phyloP scores from a whole-genome alignment of 441 rosid genomes.

The Iberis amara region DNA sequence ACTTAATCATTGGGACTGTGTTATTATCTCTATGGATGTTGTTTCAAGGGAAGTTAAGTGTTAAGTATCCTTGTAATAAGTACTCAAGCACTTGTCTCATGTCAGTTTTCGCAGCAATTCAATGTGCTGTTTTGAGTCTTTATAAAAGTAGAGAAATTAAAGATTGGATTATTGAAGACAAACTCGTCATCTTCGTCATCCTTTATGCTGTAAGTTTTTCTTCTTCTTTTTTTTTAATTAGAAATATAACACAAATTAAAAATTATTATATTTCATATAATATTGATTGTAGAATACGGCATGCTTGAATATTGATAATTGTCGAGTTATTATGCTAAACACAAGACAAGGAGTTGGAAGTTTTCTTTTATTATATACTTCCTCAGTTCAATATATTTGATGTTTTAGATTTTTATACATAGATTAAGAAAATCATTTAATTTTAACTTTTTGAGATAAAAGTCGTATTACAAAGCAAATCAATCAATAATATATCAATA shows the following conservation, averaged over 20 bases:
- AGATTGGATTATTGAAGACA: conserved; percentile 26
- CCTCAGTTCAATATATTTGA: too few species aligned
- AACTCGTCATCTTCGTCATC: conserved; percentile 23
- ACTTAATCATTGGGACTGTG: conserved; percentile 18
- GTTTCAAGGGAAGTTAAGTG: conserved; percentile 26
- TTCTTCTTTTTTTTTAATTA: background rate
- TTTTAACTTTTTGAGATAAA: too few species aligned
- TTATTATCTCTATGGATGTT: conserved; percentile 31
- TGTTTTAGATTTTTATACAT: too few species aligned
- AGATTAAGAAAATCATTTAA: too few species aligned
- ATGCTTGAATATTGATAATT: too few species aligned
- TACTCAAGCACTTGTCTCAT: conserved; percentile 31
- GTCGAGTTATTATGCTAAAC: too few species aligned
- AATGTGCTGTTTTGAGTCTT: conserved; percentile 32
- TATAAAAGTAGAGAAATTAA: conserved; percentile 25
- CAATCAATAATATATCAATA: too few species aligned
- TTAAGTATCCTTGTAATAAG: conserved; percentile 24
- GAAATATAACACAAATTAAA: background rate
- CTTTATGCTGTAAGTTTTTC: conserved; percentile 28
- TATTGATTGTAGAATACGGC: too few species aligned
- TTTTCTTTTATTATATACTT: too few species aligned
- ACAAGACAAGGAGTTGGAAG: too few species aligned
- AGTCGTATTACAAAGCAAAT: too few species aligned
- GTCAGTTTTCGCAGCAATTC: conserved; percentile 31
- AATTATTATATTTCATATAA: too few species aligned